Percentiles rank a stretch among this genome's conserved stretches.
Evolutionary conservation across 129 eudicot genomes (phyloP).

Genomic region (Glebionis coronaria): DNA sequence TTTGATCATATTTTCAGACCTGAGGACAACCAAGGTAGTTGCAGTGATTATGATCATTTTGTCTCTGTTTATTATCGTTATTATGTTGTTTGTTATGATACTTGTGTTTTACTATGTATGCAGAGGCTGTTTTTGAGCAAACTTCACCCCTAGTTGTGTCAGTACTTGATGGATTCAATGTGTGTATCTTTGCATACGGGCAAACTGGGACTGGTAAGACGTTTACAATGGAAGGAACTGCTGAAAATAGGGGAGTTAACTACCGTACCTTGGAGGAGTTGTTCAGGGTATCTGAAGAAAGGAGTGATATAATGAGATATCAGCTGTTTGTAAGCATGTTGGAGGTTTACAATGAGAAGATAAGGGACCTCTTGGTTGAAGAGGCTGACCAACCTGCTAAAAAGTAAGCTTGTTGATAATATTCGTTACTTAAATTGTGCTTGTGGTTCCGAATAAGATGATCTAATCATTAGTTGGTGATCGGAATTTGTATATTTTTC

Average conservation of each 20-base stretch:
- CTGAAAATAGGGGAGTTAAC: constrained; percentile 90
- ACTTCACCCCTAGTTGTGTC: constrained; percentile 81
- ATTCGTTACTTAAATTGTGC: not conserved
- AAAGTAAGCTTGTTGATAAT: constrained; percentile 48
- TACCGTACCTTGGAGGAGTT: constrained; percentile 83
- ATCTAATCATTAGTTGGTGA: not conserved
- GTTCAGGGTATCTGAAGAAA: constrained; percentile 58
- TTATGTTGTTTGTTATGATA: not conserved
- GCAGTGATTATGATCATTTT: not conserved
- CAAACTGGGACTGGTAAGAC: constrained; percentile 99
- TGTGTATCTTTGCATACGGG: constrained; percentile 95
- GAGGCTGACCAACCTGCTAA: constrained; percentile 55
- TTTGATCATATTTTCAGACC: constrained; percentile 88
- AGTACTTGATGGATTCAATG: constrained; percentile 88
- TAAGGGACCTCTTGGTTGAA: constrained; percentile 85
- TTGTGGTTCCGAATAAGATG: not conserved
- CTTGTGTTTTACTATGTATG: constrained; percentile 21
- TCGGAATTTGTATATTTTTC: not conserved
- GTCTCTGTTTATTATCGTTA: not conserved
- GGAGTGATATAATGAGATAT: constrained; percentile 70
- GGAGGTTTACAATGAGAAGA: constrained; percentile 96
- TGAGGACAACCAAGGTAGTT: constrained; percentile 82
- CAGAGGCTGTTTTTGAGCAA: constrained; percentile 79
- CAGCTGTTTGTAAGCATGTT: constrained; percentile 91
- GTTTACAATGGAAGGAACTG: constrained; percentile 95